phyloP scores from a whole-genome alignment of 371 early-diverging fungal species.

The Nematocida ausubeli region DNA sequence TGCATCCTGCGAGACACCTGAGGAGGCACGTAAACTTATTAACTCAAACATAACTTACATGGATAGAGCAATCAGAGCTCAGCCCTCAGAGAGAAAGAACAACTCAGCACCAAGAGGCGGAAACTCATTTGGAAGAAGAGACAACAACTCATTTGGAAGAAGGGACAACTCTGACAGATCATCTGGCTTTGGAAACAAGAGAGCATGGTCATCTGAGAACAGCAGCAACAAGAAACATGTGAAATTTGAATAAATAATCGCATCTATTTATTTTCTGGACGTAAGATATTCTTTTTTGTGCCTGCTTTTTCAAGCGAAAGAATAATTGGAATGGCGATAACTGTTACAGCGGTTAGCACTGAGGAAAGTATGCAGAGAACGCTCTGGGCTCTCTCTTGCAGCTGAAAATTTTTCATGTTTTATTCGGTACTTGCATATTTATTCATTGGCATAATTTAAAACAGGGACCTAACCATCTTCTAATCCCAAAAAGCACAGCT shows the following conservation, averaged over 20 bases:
- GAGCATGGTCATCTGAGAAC: slow-evolving; percentile 48
- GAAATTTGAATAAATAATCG: slow-evolving; percentile 54
- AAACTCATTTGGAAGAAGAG: slow-evolving; percentile 10
- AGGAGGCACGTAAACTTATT: slow-evolving; percentile 75
- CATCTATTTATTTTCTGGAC: not conserved
- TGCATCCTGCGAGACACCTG: slow-evolving; percentile 89
- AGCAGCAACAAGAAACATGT: slow-evolving; percentile 51
- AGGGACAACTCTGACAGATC: slow-evolving; percentile 4
- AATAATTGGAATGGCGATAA: slow-evolving; percentile 38
- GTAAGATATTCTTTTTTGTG: slow-evolving; percentile 3
- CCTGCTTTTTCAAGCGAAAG: slow-evolving; percentile 13
- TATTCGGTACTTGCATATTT: not conserved
- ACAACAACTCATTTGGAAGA: slow-evolving; percentile 25
- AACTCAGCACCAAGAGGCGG: slow-evolving; percentile 14
- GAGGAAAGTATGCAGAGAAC: not conserved
- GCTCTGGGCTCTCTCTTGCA: not conserved
- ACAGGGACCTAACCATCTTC: not conserved
- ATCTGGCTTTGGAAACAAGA: slow-evolving; percentile 23
- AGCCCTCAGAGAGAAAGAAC: slow-evolving; percentile 43
- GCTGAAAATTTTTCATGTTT: slow-evolving; percentile 4
- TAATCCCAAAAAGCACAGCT: not conserved
- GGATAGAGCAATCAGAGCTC: slow-evolving; percentile 60
- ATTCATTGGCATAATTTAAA: not conserved
- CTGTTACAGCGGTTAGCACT: slow-evolving; percentile 10
- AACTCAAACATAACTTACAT: slow-evolving; percentile 57